Base-by-base conservation (phyloP, 495 filamentous ascomycete genomes). In the Patellaria atrata region DNA sequence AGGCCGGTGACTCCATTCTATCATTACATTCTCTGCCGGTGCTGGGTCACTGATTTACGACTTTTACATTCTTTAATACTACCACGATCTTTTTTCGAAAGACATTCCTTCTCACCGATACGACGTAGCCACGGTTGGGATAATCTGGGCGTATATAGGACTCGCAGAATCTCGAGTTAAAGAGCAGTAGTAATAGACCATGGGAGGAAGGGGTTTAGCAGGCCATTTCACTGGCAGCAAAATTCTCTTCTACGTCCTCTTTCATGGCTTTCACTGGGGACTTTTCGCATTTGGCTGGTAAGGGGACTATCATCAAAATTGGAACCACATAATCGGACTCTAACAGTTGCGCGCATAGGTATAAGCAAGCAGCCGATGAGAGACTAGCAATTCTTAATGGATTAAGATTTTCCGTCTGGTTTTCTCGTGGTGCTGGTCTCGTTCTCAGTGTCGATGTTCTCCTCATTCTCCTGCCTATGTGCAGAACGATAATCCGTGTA, bases 211-310 rank as follows among this genome's bases (percentile, higher is more conserved):
- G n/a, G n/a, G n/a, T n/a, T n/a, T n/a, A 7, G 31, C 9, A 34
- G 17, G 5, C 5, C 30, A 34, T n/a, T 47, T 56, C 40, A 41
- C 43, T 17, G 15, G 37, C n/a, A 31, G 40, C 32, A 57, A 59
- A 45, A 7, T 50, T 16, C 30, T 82, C 25, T 96, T 94, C 62
- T 79, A 92, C 59, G 39, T 79, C 35, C 44, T 91, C 33, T 97
- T 94, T 57, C 91, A 86, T 74, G 75, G 70, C 5, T 51, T 77
- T 21, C 89, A 96, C 59, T 70, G 78, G 54, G 76, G 64, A 13
- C 52, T 94, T 16, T 96, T 99, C 50, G 75, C 68, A 14, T 64
- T 75, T 30, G 89, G 89, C 73, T 99, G 89, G 89, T 94, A 67
- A 40, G 71, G 59, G 9, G 8, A 27, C 8, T 34, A 11, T 7